Evolutionary conservation across 2,329 filamentous ascomycete species (phyloP).

Genomic region (Colletotrichum sp.): DNA sequence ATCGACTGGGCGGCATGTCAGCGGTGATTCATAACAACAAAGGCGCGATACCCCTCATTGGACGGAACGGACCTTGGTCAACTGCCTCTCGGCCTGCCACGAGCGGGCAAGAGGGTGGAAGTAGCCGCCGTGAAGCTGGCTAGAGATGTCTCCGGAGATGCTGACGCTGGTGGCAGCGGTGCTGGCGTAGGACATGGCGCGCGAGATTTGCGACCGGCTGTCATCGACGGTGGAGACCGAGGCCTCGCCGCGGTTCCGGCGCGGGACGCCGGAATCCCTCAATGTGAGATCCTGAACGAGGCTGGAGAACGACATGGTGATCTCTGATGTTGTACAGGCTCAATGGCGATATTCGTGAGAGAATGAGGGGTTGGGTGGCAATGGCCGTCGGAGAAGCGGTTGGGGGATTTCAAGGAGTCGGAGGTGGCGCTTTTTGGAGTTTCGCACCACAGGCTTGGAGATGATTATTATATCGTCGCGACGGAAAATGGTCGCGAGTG

Average conservation of each 20-base stretch:
- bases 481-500: neutral
- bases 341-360: neutral
- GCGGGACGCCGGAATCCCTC: conserved; percentile 55
- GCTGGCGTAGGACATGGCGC: conserved; percentile 70
- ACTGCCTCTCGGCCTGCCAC: conserved; percentile 84
- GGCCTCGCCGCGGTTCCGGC: conserved; percentile 51
- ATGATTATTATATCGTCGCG: neutral
- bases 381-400: neutral
- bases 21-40: neutral
- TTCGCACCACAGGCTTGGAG: neutral
- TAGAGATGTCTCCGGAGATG: conserved; percentile 78
- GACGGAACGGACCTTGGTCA: conserved; percentile 72
- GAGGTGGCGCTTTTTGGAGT: neutral
- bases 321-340: neutral
- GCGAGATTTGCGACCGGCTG: conserved; percentile 64
- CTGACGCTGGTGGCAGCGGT: conserved; percentile 72
- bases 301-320: conserved; percentile 69
- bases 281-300: conserved; percentile 69
- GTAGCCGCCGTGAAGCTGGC: conserved; percentile 84
- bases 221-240: conserved; percentile 65
- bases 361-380: neutral
- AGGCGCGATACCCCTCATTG: neutral
- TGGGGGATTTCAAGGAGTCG: neutral
- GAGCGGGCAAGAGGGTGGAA: conserved; percentile 78
- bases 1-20: conserved; percentile 70